phyloP scores from a whole-genome alignment of 495 filamentous ascomycete species.

The Aspergillus cavernicola region DNA sequence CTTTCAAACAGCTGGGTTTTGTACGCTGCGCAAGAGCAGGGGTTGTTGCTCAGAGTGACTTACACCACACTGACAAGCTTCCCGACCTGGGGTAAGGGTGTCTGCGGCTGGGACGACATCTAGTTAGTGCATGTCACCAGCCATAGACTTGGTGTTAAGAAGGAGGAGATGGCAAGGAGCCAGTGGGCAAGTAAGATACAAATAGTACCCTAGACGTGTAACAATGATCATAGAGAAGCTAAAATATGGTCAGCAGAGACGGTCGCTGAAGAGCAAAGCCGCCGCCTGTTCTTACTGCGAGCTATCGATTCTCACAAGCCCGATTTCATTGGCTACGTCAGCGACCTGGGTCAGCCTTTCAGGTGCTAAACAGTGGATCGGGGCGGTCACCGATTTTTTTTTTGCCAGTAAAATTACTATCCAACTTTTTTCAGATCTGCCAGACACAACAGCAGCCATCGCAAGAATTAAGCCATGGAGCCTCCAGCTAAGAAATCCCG shows the following conservation, averaged over 20 bases:
- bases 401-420: neutral
- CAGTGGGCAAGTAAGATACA: constrained; percentile 1
- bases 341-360: constrained; percentile 13
- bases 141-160: constrained; percentile 33
- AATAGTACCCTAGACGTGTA: constrained; percentile 2
- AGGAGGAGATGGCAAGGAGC: constrained; percentile 6
- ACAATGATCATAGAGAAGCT: constrained; percentile 8
- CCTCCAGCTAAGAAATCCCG: constrained; percentile 46
- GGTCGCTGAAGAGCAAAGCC: constrained; percentile 13
- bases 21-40: neutral
- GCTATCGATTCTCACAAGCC: constrained; percentile 2
- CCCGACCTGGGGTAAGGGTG: constrained; percentile 45
- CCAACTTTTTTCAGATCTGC: constrained; percentile 19
- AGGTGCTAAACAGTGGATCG: constrained; percentile 15
- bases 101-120: constrained; percentile 46
- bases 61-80: constrained; percentile 57
- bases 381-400: constrained; percentile 6
- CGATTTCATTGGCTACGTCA: constrained; percentile 44
- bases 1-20: neutral
- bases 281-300: constrained; percentile 12
- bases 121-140: constrained; percentile 42
- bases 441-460: constrained; percentile 1
- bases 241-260: constrained; percentile 14
- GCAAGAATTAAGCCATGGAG: constrained; percentile 27
- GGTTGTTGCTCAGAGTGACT: constrained; percentile 12